Conservation (phyloP, 2,329 filamentous ascomycete species). For the Hortaea sp. region DNA sequence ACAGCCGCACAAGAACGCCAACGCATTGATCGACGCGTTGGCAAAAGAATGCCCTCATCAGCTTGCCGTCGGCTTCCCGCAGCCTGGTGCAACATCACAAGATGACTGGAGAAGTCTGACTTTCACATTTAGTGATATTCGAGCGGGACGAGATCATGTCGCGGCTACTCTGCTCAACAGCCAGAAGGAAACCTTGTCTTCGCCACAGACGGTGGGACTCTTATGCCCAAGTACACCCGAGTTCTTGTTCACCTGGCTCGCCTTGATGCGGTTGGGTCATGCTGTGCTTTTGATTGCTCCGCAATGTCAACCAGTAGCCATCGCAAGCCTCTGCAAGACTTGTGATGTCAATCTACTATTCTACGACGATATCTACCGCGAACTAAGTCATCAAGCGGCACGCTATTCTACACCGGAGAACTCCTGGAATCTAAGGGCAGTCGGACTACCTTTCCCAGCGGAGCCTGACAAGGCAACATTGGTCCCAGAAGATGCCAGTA, state of each 20-base stretch:
- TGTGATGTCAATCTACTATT: constrained; percentile 37
- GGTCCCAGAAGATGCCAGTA: not conserved
- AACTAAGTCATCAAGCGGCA: constrained; percentile 22
- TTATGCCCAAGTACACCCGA: constrained; percentile 47
- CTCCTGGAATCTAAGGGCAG: constrained; percentile 5
- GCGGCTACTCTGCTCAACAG: constrained; percentile 21
- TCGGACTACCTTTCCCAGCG: constrained; percentile 7
- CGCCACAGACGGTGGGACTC: constrained; percentile 37
- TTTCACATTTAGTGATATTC: constrained; percentile 29
- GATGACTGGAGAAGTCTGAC: constrained; percentile 13
- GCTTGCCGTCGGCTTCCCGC: constrained; percentile 44
- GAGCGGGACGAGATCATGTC: constrained; percentile 25
- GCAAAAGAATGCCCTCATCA: constrained; percentile 28
- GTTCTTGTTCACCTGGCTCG: constrained; percentile 52
- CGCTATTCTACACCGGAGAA: constrained; percentile 5
- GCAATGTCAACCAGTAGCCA: constrained; percentile 36
- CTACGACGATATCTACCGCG: constrained; percentile 32
- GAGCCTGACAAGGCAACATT: constrained; percentile 2
- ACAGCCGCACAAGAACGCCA: constrained; percentile 36
- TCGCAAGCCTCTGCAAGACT: constrained; percentile 43
- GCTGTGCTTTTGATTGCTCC: constrained; percentile 49
- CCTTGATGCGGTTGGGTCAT: constrained; percentile 45
- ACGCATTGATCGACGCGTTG: constrained; percentile 42
- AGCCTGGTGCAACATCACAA: constrained; percentile 13
- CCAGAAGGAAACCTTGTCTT: not conserved